Evolutionary conservation across 1,284 basidiomycete genomes (phyloP).

Genomic region (Athelia sp.): DNA sequence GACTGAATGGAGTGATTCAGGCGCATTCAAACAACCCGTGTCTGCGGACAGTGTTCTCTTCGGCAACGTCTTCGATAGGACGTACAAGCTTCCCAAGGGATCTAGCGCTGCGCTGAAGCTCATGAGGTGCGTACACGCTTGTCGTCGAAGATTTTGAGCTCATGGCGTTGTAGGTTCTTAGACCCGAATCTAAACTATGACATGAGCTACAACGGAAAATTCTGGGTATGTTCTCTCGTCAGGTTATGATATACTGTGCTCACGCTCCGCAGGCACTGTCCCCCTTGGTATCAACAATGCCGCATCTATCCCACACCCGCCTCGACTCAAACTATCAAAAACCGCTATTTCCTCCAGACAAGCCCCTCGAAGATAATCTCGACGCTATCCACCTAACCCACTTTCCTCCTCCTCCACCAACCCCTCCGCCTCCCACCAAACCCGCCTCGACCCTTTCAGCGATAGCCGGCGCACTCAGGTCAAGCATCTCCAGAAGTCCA

Average conservation of each 20-base stretch:
- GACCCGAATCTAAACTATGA: constrained; percentile 87
- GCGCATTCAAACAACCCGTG: constrained; percentile 62
- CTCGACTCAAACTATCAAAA: constrained; percentile 15
- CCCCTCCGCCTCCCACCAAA: constrained; percentile 16
- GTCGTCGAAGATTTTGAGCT: neutral
- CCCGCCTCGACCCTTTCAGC: constrained; percentile 9
- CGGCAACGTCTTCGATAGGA: constrained; percentile 80
- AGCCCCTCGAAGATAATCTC: constrained; percentile 48
- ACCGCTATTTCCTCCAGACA: constrained; percentile 40
- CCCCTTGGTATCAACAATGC: constrained; percentile 85
- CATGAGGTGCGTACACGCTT: constrained; percentile 60
- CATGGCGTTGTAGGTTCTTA: constrained; percentile 42
- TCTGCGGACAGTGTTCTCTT: constrained; percentile 81
- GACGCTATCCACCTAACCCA: constrained; percentile 40
- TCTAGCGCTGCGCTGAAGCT: constrained; percentile 77
- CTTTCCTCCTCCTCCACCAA: constrained; percentile 12
- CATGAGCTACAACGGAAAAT: constrained; percentile 60
- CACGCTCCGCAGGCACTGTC: constrained; percentile 62
- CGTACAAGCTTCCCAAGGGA: constrained; percentile 80
- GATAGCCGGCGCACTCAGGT: constrained; percentile 10
- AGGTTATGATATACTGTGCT: neutral
- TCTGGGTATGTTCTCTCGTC: constrained; percentile 39
- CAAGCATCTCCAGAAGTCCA: neutral
- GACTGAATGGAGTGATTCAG: constrained; percentile 17
- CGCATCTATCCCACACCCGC: constrained; percentile 60